These are phyloP conservation scores for Silene conica DNA, from an alignment of 148 eudicot species.

Conservation along the genomic window DNA sequence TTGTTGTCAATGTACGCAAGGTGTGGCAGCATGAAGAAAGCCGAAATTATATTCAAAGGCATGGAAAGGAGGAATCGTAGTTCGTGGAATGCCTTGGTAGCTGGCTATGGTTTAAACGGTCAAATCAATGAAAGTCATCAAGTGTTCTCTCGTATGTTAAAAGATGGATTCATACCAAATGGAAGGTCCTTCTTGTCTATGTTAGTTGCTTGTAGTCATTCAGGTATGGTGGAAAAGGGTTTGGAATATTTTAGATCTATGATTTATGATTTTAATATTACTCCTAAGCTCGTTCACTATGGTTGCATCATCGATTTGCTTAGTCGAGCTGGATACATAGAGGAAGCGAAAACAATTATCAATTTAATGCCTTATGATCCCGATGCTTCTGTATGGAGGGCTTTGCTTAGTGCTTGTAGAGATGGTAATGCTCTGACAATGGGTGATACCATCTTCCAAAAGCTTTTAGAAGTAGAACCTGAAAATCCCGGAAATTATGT, in stretches of 20 bases:
- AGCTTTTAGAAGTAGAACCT: constrained; percentile 48
- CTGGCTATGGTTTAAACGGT: constrained; percentile 44
- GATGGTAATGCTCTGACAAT: constrained; percentile 22
- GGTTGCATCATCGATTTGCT: constrained; percentile 49
- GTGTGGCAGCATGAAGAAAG: constrained; percentile 39
- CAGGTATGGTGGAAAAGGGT: constrained; percentile 44
- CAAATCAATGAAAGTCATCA: constrained; percentile 32
- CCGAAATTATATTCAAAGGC: constrained; percentile 33
- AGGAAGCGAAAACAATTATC: constrained; percentile 38
- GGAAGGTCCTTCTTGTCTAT: constrained; percentile 37
- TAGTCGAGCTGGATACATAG: constrained; percentile 37
- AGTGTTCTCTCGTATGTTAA: constrained; percentile 35
- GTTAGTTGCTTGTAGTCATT: constrained; percentile 48
- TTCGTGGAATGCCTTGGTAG: constrained; percentile 46
- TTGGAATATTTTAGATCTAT: constrained; percentile 35
- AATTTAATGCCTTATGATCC: constrained; percentile 44
- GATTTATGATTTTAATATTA: constrained; percentile 35
- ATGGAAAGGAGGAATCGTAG: constrained; percentile 32
- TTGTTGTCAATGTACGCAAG: constrained; percentile 50
- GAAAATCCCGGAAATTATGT: constrained; percentile 44
- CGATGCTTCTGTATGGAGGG: constrained; percentile 48
- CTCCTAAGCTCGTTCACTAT: constrained; percentile 42
- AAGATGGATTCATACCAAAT: constrained; percentile 36
- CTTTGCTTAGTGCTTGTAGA: constrained; percentile 42
- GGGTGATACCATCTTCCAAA: constrained; percentile 27